Evolutionary conservation across 371 early-diverging fungal genomes (phyloP).

Genomic region (Mortierella sp.): DNA sequence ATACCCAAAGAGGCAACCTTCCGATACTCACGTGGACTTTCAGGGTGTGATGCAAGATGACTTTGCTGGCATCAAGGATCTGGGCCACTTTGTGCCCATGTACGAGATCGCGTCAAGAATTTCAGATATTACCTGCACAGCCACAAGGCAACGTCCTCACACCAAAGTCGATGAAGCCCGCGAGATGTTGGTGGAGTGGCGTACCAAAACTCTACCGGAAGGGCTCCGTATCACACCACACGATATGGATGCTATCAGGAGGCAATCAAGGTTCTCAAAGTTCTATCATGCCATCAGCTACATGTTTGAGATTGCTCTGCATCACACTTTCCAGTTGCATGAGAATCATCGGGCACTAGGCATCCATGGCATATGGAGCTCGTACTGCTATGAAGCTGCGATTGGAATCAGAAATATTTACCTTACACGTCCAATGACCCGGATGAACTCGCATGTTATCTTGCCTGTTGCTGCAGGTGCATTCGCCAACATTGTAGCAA

Average conservation of each 20-base stretch:
- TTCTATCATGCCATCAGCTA: conserved; percentile 42
- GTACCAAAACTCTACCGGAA: conserved; percentile 24
- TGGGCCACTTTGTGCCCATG: conserved; percentile 46
- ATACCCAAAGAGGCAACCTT: conserved; percentile 20
- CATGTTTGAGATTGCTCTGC: conserved; percentile 54
- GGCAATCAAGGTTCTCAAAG: conserved; percentile 36
- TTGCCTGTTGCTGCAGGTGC: conserved; percentile 50
- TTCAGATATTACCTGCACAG: conserved; percentile 53
- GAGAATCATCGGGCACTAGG: conserved; percentile 41
- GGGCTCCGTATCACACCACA: conserved; percentile 32
- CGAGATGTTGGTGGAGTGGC: conserved; percentile 38
- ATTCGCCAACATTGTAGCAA: conserved; percentile 45
- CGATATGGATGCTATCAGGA: conserved; percentile 30
- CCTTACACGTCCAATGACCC: conserved; percentile 37
- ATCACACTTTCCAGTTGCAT: conserved; percentile 55
- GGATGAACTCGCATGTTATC: conserved; percentile 52
- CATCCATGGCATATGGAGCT: conserved; percentile 38
- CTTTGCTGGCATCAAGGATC: conserved; percentile 45
- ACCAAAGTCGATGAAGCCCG: conserved; percentile 46
- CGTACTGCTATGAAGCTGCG: conserved; percentile 47
- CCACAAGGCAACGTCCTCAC: conserved; percentile 39
- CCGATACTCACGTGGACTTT: conserved; percentile 29
- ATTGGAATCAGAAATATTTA: conserved; percentile 44
- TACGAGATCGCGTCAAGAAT: conserved; percentile 45
- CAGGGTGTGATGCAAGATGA: conserved; percentile 34